Base-by-base conservation (phyloP, 345 rosid species). In the Noccaea caerulescens region DNA sequence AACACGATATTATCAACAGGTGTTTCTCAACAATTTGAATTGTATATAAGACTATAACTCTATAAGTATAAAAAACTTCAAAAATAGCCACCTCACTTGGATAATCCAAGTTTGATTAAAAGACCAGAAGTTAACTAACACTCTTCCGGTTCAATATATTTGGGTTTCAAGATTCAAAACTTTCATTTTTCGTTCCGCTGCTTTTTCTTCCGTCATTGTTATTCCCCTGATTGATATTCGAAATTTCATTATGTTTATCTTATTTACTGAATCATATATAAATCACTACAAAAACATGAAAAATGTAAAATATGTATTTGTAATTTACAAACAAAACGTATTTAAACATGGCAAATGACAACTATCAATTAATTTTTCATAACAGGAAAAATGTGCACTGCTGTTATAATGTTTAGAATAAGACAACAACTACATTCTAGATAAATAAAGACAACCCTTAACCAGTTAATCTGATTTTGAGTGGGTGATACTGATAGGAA, bases 1-100 rank as follows among this genome's bases (percentile, higher is more conserved):
- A 54, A 54, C 42, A 63, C 27, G 63, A 72, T 20, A 58, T 30
- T 23, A 27, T 60, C 30, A 11, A 32, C 55, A 63, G 32, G 68
- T 63, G 27, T 63, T 45, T 46, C 1, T 13, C 42, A 63, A 63
- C 55, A 46, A 32, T 32, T 70, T 37, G 58, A 69, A 9, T 27
- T 58, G 73, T 44, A 43, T 18, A 20, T 42, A 42, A n/a, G 3
- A 33, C 2, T 20, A 20, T 27, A 27, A 8, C 7, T 7, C 12
- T 42, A 16, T 27, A 27, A 27, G 3, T 3, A 20, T 20, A 20
- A 20, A 13, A 42, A 60, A 25, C 51, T 60, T 59, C 16, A 63
- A 34, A 50, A 61, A 5, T 44, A 45, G 52, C 20, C 54, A 43
- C 18, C 54, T 67, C 43, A 42, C 53, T 42, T 54, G 61, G 53